Base-by-base conservation (phyloP, 495 filamentous ascomycete genomes). In the Thermothielavioides terrestris region DNA sequence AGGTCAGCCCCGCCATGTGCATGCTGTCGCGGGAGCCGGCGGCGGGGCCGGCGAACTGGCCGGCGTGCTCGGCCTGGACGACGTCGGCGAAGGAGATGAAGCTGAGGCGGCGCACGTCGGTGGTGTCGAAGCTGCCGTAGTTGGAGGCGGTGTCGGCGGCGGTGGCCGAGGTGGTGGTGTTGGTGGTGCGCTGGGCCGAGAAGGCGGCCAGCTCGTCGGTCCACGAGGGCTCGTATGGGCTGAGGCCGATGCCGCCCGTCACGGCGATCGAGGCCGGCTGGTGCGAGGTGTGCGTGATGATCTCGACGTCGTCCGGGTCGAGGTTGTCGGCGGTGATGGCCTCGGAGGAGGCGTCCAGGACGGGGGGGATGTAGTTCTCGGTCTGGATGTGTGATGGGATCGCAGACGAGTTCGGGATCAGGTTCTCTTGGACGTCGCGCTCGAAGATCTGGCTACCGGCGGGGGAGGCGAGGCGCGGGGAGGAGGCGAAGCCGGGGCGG, bases 1-100 rank as follows among this genome's bases (percentile, higher is more conserved):
- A 75, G 50, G 74, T 81, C 38, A 78, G 51, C 34, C 78, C 75
- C 18, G 77, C 68, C 11, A 79, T 65, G 61, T 84, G 78, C 43
- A 82, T 73, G 32, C 76, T 76, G 46, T 86, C 81, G 60, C 81
- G 71, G 45, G 70, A 75, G 26, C 71, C 73, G 17, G 66, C 61
- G 3, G 11, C 21, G 22, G n/a, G n/a, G n/a, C n/a, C n/a, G n/a
- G n/a, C n/a, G n/a, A 4, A 28, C 31, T 34, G 31, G 31, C 31
- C 31, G 5, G 11, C 31, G 10, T 94, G 89, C 61, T 95, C 89
- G 21, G 85, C 78, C 62, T 92, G 87, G n/a, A 95, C 88, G 10
- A 95, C 86, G 59, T 95, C 89, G 25, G 90, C 88, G 62, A 95
- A 95, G 14, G 86, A 91, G 63, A 95, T 94, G 69, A 95, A 95